These are phyloP conservation scores for Lasiodiplodia theobromae DNA, from an alignment of 2,329 filamentous ascomycete genomes.

Conservation along the genomic window DNA sequence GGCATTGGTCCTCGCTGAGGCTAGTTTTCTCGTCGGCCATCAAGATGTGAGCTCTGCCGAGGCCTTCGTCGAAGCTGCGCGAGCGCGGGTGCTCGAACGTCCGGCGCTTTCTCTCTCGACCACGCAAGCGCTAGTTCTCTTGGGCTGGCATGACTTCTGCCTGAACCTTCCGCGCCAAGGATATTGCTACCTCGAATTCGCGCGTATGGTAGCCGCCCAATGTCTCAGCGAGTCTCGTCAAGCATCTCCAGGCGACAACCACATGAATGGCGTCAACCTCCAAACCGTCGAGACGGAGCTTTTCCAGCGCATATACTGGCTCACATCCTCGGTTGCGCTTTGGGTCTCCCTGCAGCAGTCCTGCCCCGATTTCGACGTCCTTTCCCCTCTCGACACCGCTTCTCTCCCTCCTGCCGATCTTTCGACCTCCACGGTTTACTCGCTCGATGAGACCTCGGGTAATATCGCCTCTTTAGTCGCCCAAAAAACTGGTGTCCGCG, in stretches of 20 bases:
- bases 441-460: constrained; percentile 33
- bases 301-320: constrained; percentile 51
- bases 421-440: constrained; percentile 32
- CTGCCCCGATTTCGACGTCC: constrained; percentile 33
- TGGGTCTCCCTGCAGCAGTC: constrained; percentile 51
- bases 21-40: constrained; percentile 41
- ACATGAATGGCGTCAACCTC: constrained; percentile 53
- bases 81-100: constrained; percentile 35
- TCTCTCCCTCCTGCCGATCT: constrained; percentile 36
- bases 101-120: constrained; percentile 35
- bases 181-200: constrained; percentile 9
- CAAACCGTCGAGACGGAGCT: constrained; percentile 52
- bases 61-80: constrained; percentile 47
- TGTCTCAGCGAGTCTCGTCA: constrained; percentile 46
- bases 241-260: constrained; percentile 36
- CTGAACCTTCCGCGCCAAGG: constrained; percentile 34
- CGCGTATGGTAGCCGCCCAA: constrained; percentile 34
- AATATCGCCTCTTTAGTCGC: constrained; percentile 34
- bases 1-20: constrained; percentile 51
- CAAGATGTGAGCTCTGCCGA: constrained; percentile 38
- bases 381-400: constrained; percentile 30
- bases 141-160: constrained; percentile 50
- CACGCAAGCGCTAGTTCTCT: constrained; percentile 45
- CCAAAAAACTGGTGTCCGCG: constrained; percentile 32
- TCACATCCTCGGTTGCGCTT: constrained; percentile 48